Evolutionary conservation across 2,329 filamentous ascomycete genomes (phyloP).

Genomic region (Cytospora chrysosperma): DNA sequence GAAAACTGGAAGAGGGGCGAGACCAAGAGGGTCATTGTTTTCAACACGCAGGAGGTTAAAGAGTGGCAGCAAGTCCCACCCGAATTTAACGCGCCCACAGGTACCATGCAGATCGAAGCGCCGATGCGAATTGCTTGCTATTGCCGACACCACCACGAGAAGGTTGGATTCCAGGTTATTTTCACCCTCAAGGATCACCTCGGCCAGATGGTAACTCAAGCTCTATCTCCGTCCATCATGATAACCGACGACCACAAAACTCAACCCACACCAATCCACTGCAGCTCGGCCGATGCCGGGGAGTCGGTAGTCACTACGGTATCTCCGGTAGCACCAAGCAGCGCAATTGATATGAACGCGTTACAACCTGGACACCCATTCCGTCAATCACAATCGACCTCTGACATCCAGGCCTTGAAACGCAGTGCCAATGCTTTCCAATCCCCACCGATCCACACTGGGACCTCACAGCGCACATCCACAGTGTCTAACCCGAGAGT

Average conservation of each 20-base stretch:
- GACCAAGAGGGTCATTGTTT: slow-evolving; percentile 79
- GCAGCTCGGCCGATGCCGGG: slow-evolving; percentile 10
- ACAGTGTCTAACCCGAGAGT: slow-evolving; percentile 56
- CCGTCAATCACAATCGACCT: slow-evolving; percentile 58
- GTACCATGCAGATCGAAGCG: slow-evolving; percentile 74
- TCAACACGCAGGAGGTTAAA: slow-evolving; percentile 85
- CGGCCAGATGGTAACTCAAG: slow-evolving; percentile 76
- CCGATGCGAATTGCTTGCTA: slow-evolving; percentile 98
- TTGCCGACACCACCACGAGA: slow-evolving; percentile 92
- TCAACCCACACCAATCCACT: slow-evolving; percentile 47
- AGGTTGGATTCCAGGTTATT: slow-evolving; percentile 87
- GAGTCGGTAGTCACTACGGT: slow-evolving; percentile 22
- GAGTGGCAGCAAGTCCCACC: slow-evolving; percentile 67
- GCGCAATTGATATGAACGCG: slow-evolving; percentile 32
- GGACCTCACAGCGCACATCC: slow-evolving; percentile 32
- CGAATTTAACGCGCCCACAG: slow-evolving; percentile 47
- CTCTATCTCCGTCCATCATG: slow-evolving; percentile 85
- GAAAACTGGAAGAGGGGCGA: slow-evolving; percentile 82
- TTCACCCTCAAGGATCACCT: slow-evolving; percentile 87
- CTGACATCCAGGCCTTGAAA: slow-evolving; percentile 61
- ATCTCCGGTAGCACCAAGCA: slow-evolving; percentile 12
- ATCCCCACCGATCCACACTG: slow-evolving; percentile 5
- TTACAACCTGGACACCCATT: slow-evolving; percentile 45
- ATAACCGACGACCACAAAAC: slow-evolving; percentile 99
- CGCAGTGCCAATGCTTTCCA: slow-evolving; percentile 32